phyloP scores from a whole-genome alignment of 257 asterid species.

The Perilla frutescens region DNA sequence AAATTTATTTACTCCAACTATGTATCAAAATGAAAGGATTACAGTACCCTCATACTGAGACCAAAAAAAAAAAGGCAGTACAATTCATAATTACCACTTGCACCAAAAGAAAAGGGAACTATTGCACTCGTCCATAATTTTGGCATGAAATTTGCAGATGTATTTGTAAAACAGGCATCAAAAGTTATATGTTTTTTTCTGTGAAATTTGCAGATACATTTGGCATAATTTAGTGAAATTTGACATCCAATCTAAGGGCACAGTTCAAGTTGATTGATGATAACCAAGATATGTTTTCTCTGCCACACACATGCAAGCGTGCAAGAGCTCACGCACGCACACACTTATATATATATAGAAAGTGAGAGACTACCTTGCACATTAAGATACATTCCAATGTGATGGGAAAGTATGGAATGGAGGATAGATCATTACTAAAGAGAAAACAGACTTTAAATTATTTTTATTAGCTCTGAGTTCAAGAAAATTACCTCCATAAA shows the following conservation, averaged over 20 bases:
- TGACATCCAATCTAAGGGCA: conserved; percentile 11
- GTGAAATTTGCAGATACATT: too few species aligned
- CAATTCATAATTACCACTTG: not conserved
- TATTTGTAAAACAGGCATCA: conserved; percentile 7
- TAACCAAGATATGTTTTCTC: not conserved
- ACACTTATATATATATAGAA: not conserved
- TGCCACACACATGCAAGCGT: too few species aligned
- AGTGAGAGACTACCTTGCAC: not conserved
- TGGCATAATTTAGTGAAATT: too few species aligned
- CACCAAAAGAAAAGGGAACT: not conserved
- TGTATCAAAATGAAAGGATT: conserved; percentile 22
- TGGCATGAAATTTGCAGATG: not conserved
- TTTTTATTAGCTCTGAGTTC: conserved; percentile 31
- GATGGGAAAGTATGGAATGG: conserved; percentile 1
- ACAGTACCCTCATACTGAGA: not conserved
- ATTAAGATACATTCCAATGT: not conserved
- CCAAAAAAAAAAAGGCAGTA: not conserved
- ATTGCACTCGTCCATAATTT: not conserved
- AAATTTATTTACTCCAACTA: not conserved
- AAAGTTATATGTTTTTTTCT: not conserved
- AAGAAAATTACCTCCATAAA: conserved; percentile 32
- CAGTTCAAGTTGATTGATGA: conserved; percentile 19
- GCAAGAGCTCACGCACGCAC: not conserved
- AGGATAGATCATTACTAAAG: conserved; percentile 25
- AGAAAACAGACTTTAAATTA: conserved; percentile 22